Percentiles rank a stretch among this genome's conserved stretches.
Conservation (phyloP, 2,329 filamentous ascomycete genomes). For the Epichloe uncinata region DNA sequence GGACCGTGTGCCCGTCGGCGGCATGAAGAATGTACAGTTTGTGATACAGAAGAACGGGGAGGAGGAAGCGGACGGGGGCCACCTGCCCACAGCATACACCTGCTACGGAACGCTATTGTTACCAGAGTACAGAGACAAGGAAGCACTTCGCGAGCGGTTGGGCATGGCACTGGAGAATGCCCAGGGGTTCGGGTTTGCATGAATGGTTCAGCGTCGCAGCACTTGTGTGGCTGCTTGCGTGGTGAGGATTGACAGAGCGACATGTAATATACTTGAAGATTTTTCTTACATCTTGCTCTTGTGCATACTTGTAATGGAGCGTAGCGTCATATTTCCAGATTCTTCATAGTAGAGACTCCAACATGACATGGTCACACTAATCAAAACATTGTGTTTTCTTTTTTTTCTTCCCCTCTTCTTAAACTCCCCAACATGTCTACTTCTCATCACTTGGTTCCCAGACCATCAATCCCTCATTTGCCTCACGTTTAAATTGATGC, state of each 20-base stretch:
- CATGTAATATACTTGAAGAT: not conserved
- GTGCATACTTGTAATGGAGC: no score
- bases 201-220: constrained; percentile 4
- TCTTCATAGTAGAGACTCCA: no score
- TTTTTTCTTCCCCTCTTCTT: not conserved
- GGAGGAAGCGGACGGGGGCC: constrained; percentile 38
- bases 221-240: not conserved
- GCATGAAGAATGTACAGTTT: constrained; percentile 71
- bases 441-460: not conserved
- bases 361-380: no score
- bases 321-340: no score
- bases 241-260: not conserved
- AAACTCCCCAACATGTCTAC: no score
- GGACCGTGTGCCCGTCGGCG: constrained; percentile 79
- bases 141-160: constrained; percentile 60
- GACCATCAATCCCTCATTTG: constrained; percentile 55
- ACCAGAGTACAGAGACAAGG: constrained; percentile 64
- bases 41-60: constrained; percentile 66
- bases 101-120: constrained; percentile 84
- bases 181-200: constrained; percentile 79
- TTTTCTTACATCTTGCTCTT: not conserved
- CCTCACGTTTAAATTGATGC: constrained; percentile 83
- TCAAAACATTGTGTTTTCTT: not conserved
- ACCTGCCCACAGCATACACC: constrained; percentile 76
- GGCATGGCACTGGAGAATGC: constrained; percentile 79